Evolutionary conservation across 176 grass and related monocot species (phyloP), one percentile per base, ranked within the genome.

Genomic region (sorghum (Sorghum bicolor)): DNA sequence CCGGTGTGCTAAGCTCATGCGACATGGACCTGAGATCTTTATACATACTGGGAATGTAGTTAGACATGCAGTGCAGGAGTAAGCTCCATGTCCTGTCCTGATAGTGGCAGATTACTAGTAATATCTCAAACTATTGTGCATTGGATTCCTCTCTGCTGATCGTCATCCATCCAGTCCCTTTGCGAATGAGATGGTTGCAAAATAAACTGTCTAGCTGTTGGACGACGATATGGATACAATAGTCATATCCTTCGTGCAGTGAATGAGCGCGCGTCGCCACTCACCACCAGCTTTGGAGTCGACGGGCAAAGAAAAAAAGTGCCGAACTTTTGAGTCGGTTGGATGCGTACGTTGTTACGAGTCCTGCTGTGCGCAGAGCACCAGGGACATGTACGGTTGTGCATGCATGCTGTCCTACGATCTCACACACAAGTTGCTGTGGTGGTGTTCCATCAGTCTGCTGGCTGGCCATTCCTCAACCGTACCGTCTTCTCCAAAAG

Each of bases 1-100:
- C 30, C 38, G 1, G 52, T 37, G 10, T 14, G 38, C 69, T 79
- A 15, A 37, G 76, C 75, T 79, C 66, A 37, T 22, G 31, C 14
- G 76, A 79, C 52, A 86, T 34, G 53, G 67, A 64, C 84, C 37
- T 22, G 52, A 26, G 28, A 43, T 58, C 53, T 58, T n/a, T 58
- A 61, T 26, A 61, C 55, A 57, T 57, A n/a, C 55, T 25, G n/a
- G n/a, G 57, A 24, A 58, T 75, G 40, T 34, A 26, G 19, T 8
- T 37, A 81, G 7, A 71, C 36, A 16, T 17, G 16, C 19, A 69
- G 8, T n/a, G 60, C 3, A 13, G 40, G 25, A 58, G 53, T 58
- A 58, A 58, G 70, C 25, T 20, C 16, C 26, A 5, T 74, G 8
- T 12, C 71, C 45, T 50, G 43, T 50, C 71, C 71, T 30, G 24